Evolutionary conservation across 202 grass and related monocot genomes (phyloP), one percentile per base, ranked within the genome.

Genomic region (Carex arenaria): DNA sequence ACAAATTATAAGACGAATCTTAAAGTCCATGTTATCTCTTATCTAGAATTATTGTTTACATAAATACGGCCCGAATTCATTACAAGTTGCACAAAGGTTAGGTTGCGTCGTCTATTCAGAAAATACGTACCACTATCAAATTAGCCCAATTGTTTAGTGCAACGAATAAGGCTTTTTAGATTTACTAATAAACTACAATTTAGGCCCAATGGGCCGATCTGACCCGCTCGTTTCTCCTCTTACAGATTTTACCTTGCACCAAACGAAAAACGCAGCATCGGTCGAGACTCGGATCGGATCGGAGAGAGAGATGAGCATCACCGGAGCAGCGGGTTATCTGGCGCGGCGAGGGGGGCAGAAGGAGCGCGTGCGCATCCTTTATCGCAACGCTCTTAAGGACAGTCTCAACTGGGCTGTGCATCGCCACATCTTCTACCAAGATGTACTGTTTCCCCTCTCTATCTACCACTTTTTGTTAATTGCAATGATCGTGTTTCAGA

Each of bases 351-450:
- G 88, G 81, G 89, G 73, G 66, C 93, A 95, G 88, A 98, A 95
- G 93, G 96, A 98, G 88, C 88, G 96, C 67, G 96, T 98, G 83
- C 86, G 93, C 17, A 82, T 95, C 10, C 96, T 98, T 72, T 98
- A 98, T 90, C 96, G 96, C 64, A 78, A 85, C 1, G 78, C 90
- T 14, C 96, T 99, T 81, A 99, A 90, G 91, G 96, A 99, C 81
- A 90, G 91, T 34, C 96, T 99, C 83, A 99, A 95, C 91, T 99
- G 96, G 96, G 91, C 96, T 42, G 96, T 99, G 47, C 91, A 99
- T 78, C 96, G 93, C 88, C 96, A 95, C 87, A 77, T 95, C 86
- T 99, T 99, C 91, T 99, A 99, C 82, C 86, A 92, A 86, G 91
- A 95, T 64, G 93, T 96, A 82, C 75, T 77, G 4, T 31, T 10